Percentiles rank a stretch among this genome's conserved stretches.
These are phyloP conservation scores for Apiotrichum mycotoxinovorans DNA, from an alignment of 1,284 basidiomycete species.

Conservation along the genomic window DNA sequence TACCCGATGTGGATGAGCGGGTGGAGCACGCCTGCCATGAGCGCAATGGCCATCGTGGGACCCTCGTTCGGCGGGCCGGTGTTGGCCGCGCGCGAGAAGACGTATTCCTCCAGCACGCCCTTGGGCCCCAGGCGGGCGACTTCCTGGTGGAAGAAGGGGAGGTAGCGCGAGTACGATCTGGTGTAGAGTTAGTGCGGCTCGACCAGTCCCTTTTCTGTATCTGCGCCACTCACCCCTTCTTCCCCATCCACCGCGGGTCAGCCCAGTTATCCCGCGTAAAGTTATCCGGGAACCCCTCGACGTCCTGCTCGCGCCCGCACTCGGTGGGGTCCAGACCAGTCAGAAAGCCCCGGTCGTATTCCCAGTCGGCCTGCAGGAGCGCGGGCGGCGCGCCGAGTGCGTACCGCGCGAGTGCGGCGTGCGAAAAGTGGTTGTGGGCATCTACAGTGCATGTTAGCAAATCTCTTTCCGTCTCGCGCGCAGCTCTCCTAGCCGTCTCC, in stretches of 20 bases:
- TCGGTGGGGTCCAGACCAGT: constrained; percentile 54
- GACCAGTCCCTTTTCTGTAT: neutral
- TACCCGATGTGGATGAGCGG: constrained; percentile 67
- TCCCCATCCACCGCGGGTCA: constrained; percentile 55
- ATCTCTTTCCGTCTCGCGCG: too few relatives aligned
- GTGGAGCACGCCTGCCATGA: constrained; percentile 56
- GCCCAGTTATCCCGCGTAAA: constrained; percentile 55
- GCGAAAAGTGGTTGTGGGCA: constrained; percentile 60
- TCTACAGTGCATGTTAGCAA: constrained; percentile 17
- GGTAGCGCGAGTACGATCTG: constrained; percentile 58
- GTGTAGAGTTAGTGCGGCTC: neutral
- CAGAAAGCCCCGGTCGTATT: constrained; percentile 40
- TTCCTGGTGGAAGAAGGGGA: constrained; percentile 59
- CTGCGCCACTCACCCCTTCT: constrained; percentile 53
- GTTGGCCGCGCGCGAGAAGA: constrained; percentile 54
- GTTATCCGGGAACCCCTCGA: constrained; percentile 24
- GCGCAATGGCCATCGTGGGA: constrained; percentile 57
- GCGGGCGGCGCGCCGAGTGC: constrained; percentile 60
- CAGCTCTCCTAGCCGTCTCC: too few relatives aligned
- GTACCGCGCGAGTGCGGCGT: constrained; percentile 58
- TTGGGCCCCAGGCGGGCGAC: constrained; percentile 53
- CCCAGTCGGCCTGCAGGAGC: constrained; percentile 53
- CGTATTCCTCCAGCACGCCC: constrained; percentile 56
- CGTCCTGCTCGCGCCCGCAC: constrained; percentile 24
- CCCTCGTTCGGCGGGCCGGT: constrained; percentile 52